Conservation (phyloP, 108 stramenopile species). For the Conticribra weissflogii region DNA sequence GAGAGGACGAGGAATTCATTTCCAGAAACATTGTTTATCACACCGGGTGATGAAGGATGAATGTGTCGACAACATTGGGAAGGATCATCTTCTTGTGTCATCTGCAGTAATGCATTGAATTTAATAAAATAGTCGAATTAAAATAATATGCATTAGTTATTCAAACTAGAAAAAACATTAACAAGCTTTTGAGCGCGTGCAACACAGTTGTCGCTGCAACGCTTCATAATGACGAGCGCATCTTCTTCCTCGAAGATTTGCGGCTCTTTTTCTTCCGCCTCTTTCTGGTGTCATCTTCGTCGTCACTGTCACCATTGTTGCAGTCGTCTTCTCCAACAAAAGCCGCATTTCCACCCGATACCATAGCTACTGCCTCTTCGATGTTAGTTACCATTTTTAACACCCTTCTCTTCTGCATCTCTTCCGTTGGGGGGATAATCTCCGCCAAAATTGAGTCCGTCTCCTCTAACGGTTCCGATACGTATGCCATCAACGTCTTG, state of each 20-base stretch:
- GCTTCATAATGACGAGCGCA: too few relatives aligned
- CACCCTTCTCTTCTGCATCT: constrained; percentile 59
- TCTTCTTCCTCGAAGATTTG: background rate
- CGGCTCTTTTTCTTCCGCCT: background rate
- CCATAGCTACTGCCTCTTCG: background rate
- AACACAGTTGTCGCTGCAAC: too few relatives aligned
- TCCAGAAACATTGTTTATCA: too few relatives aligned
- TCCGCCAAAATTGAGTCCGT: constrained; percentile 73
- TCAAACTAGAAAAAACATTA: too few relatives aligned
- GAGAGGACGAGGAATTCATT: too few relatives aligned
- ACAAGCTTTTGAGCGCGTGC: too few relatives aligned
- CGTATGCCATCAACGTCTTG: constrained; percentile 64
- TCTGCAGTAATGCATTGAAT: too few relatives aligned
- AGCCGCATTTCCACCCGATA: background rate
- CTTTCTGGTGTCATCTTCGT: background rate
- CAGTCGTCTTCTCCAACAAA: background rate
- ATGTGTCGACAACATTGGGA: too few relatives aligned
- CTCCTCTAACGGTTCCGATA: constrained; percentile 60
- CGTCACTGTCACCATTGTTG: background rate
- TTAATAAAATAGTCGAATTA: too few relatives aligned
- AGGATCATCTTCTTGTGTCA: too few relatives aligned
- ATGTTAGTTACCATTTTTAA: constrained; percentile 9
- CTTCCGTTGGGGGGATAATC: constrained; percentile 73
- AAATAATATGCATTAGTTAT: too few relatives aligned
- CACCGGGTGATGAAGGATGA: too few relatives aligned